Evolutionary conservation across 2,329 filamentous ascomycete species (phyloP), one percentile per base, ranked within the genome.

Genomic region (Ophiostoma australiae): DNA sequence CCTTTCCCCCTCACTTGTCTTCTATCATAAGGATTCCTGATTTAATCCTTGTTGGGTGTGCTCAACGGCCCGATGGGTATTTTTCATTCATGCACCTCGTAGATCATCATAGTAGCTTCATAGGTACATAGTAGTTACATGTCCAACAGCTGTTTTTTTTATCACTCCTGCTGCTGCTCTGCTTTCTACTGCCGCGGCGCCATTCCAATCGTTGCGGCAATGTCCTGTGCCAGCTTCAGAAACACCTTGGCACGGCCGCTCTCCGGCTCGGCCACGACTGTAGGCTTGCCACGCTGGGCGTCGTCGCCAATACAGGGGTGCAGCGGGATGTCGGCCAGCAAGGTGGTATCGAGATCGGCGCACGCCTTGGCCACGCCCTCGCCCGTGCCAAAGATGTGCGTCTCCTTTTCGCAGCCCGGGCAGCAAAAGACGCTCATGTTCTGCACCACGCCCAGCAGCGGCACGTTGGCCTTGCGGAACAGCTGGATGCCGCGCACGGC

Each of bases 401-500:
- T 92, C 75, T 89, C 84, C n/a, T 87, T 84, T 6, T 87, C 84
- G 76, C 94, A 97, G 75, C 90, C 86, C 0, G 92, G 92, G 75
- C 93, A 97, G 3, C 85, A 87, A 78, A 96, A 97, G 52, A 93
- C 84, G 8, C 90, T 90, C 93, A 97, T 97, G 77, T 97, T 97
- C 78, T 95, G 90, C 23, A 99, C 90, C 80, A 98, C 88, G 1
- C 95, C 95, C 1, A 98, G 83, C 44, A 95, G 86, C 68, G 91
- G 89, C 6, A 96, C 88, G 70, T 91, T 83, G 76, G 96, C 91
- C 76, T 92, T 94, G 76, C 89, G 88, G 81, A 98, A 98, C 88
- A 99, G 93, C 76, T 92, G 91, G 74, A 97, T 90, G 2, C 95
- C 95, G 76, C 95, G 93, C 27, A 96, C 86, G 0, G 95, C 94